phyloP scores from a whole-genome alignment of 495 filamentous ascomycete genomes.

The Penicillium crystallinum region DNA sequence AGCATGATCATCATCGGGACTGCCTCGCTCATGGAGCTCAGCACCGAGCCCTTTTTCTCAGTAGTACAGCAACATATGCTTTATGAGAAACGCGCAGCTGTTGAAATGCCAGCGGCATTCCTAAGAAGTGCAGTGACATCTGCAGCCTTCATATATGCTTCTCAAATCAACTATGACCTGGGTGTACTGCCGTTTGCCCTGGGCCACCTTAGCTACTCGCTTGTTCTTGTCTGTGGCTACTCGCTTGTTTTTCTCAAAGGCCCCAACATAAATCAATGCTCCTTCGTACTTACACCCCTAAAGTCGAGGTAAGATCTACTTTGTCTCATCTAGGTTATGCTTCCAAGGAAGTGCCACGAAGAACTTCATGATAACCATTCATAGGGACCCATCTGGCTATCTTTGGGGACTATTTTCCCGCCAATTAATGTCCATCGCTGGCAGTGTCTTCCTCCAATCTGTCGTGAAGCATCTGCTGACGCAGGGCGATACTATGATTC shows the following conservation, averaged over 20 bases:
- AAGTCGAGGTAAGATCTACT: constrained; percentile 33
- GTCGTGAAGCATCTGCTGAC: constrained; percentile 87
- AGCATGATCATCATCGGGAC: constrained; percentile 66
- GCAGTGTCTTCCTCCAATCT: constrained; percentile 79
- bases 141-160: constrained; percentile 54
- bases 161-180: constrained; percentile 39
- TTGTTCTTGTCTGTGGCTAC: constrained; percentile 64
- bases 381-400: constrained; percentile 40
- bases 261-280: constrained; percentile 48
- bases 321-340: not conserved
- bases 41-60: constrained; percentile 79
- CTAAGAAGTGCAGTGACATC: constrained; percentile 69
- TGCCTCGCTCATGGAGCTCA: constrained; percentile 73
- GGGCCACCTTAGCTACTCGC: constrained; percentile 76
- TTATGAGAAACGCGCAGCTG: constrained; percentile 71
- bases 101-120: constrained; percentile 75
- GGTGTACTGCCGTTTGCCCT: constrained; percentile 86
- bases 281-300: constrained; percentile 47
- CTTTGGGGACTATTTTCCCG: constrained; percentile 59
- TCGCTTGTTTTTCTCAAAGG: constrained; percentile 40
- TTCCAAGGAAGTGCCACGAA: not conserved
- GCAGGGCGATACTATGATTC: constrained; percentile 86
- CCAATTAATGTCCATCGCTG: constrained; percentile 61
- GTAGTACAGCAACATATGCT: constrained; percentile 73
- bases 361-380: not conserved